Evolutionary conservation across 768 basidiomycete genomes (phyloP).

Genomic region (Sporobolomyces phaffii): DNA sequence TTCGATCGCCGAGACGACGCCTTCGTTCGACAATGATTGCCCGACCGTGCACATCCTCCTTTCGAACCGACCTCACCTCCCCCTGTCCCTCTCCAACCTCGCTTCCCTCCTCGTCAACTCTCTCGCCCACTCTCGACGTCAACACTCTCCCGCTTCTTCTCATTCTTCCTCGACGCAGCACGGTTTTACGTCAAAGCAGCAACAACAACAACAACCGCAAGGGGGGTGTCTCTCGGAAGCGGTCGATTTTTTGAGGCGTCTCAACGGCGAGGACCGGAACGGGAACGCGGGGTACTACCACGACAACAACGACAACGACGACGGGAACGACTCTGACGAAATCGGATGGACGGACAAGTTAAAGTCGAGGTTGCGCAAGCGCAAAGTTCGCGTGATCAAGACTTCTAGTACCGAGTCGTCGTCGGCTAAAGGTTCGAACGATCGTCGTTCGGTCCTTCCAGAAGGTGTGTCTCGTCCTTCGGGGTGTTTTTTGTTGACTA

Average conservation of each 20-base stretch:
- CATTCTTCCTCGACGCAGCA: too few species aligned
- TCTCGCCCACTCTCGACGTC: conserved; percentile 10
- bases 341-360: conserved; percentile 16
- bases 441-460: conserved; percentile 1
- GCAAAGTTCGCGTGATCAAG: conserved; percentile 1
- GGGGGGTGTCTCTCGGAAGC: not conserved
- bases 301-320: not conserved
- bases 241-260: conserved; percentile 12
- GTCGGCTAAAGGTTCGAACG: not conserved
- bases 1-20: not conserved
- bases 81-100: conserved; percentile 16
- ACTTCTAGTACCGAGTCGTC: too few species aligned
- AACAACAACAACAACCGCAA: too few species aligned
- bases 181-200: too few species aligned
- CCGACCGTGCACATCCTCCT: conserved; percentile 25
- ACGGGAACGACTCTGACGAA: conserved; percentile 9
- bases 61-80: conserved; percentile 1
- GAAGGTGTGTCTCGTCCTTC: conserved; percentile 18
- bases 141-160: too few species aligned
- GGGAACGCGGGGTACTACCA: too few species aligned
- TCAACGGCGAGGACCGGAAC: conserved; percentile 32
- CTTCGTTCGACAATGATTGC: not conserved
- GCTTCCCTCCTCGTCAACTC: conserved; percentile 15
- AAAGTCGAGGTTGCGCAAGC: conserved; percentile 25
- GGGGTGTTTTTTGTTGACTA: too few species aligned